Percentiles rank a stretch among this genome's conserved stretches.
Conservation (phyloP, 2,329 filamentous ascomycete genomes). For the Tolypocladium album region DNA sequence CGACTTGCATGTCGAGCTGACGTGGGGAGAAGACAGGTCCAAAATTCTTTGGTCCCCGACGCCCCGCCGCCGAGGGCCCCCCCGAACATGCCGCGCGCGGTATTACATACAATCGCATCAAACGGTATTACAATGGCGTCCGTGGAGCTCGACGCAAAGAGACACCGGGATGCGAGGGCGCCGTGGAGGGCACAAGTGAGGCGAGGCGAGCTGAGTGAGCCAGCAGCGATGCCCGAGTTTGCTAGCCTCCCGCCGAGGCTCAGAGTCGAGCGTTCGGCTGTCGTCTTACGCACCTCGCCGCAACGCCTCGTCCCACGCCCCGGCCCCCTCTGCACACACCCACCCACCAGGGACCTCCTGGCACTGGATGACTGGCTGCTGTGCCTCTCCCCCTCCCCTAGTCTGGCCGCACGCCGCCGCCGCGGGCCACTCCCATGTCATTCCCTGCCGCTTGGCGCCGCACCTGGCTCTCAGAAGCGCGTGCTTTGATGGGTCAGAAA, state of each 20-base stretch:
- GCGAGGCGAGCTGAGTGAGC: slow-evolving; percentile 2
- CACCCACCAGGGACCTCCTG: neutral
- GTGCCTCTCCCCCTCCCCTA: neutral
- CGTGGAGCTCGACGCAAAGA: neutral
- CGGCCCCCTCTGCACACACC: slow-evolving; percentile 2
- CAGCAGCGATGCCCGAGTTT: neutral
- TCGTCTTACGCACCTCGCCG: slow-evolving; percentile 5
- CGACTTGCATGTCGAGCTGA: neutral
- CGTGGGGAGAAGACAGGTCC: neutral
- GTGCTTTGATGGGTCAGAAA: slow-evolving; percentile 2
- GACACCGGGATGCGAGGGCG: neutral
- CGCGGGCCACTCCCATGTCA: neutral
- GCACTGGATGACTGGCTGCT: neutral
- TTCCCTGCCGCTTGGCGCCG: slow-evolving; percentile 1
- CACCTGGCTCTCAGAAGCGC: slow-evolving; percentile 1
- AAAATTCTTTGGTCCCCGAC: neutral
- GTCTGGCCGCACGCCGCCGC: slow-evolving; percentile 3
- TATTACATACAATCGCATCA: neutral
- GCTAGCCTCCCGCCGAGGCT: slow-evolving; percentile 1
- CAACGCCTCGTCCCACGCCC: neutral
- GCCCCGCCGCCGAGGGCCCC: neutral
- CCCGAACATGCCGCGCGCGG: neutral
- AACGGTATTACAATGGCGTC: neutral
- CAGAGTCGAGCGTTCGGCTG: slow-evolving; percentile 1
- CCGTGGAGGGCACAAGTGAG: neutral